Conservation (phyloP, 805 yeast species). For the Helenozyma baotianmanensis region DNA sequence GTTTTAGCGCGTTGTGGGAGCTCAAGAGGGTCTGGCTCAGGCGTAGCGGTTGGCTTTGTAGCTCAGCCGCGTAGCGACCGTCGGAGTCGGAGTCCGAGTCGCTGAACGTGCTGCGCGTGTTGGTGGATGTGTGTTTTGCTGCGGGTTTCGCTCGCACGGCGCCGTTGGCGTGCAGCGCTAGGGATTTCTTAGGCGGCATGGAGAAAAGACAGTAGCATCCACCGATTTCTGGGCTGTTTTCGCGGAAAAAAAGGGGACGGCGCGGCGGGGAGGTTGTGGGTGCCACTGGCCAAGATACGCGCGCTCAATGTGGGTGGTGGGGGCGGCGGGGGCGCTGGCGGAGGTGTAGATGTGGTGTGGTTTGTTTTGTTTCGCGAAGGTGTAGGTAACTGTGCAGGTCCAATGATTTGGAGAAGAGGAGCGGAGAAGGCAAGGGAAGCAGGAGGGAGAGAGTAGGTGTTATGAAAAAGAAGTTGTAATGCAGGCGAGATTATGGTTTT, state of each 20-base stretch:
- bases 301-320: neutral
- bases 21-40: constrained; percentile 12
- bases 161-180: constrained; percentile 1
- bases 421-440: too few relatives aligned
- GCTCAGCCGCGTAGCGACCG: constrained; percentile 2
- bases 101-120: constrained; percentile 1
- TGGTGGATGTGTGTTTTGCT: neutral
- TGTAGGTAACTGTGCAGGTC: too few relatives aligned
- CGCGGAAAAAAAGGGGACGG: neutral
- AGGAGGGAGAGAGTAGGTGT: too few relatives aligned
- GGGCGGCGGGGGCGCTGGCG: neutral
- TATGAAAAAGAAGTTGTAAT: too few relatives aligned
- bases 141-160: constrained; percentile 1
- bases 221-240: constrained; percentile 1
- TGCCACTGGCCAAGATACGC: neutral
- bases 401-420: too few relatives aligned
- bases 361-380: too few relatives aligned
- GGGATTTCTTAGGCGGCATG: constrained; percentile 11
- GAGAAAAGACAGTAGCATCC: neutral
- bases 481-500: too few relatives aligned
- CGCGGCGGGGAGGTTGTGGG: neutral
- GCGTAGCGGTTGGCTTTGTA: constrained; percentile 8
- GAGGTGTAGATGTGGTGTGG: too few relatives aligned
- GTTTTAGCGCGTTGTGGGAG: constrained; percentile 14
- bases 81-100: constrained; percentile 8